A percentile compares a stretch with the other conserved stretches of the same genome.
These are phyloP conservation scores for Viridothelium virens DNA, from an alignment of 495 filamentous ascomycete species.

Conservation along the genomic window DNA sequence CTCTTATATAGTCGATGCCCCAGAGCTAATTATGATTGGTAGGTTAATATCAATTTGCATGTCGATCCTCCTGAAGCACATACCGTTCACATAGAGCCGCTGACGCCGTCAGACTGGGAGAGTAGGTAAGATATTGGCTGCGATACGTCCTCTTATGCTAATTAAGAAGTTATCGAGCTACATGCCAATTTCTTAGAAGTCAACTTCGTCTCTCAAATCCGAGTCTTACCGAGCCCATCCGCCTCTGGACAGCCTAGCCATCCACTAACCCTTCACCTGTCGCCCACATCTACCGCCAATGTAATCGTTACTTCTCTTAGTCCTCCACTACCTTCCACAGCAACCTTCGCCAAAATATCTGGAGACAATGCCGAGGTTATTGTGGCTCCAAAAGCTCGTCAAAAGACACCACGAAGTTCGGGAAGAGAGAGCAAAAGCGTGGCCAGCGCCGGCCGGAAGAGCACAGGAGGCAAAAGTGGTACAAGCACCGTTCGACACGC, in stretches of 20 bases:
- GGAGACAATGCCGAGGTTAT: conserved; percentile 85
- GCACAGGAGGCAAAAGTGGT: conserved; percentile 61
- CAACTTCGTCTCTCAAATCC: conserved; percentile 86
- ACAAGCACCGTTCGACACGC: conserved; percentile 58
- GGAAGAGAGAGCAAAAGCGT: conserved; percentile 61
- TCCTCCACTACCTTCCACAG: conserved; percentile 58
- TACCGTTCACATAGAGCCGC: conserved; percentile 90
- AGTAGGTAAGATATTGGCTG: conserved; percentile 39
- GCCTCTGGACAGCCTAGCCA: conserved; percentile 52
- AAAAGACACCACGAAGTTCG: conserved; percentile 42
- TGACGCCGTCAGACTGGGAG: conserved; percentile 94
- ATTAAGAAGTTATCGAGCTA: conserved; percentile 72
- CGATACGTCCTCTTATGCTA: neutral
- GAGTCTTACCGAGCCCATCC: conserved; percentile 78
- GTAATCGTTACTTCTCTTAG: conserved; percentile 73
- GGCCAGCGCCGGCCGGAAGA: conserved; percentile 59
- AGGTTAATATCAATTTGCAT: conserved; percentile 64
- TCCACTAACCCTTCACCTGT: conserved; percentile 84
- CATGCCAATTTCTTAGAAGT: conserved; percentile 92
- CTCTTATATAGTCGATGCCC: neutral
- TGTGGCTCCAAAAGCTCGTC: conserved; percentile 83
- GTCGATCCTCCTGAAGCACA: conserved; percentile 82
- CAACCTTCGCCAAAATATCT: conserved; percentile 81
- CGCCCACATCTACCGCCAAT: conserved; percentile 90
- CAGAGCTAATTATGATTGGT: conserved; percentile 18